Percentiles rank a stretch among this genome's conserved stretches.
Evolutionary conservation across 2,329 filamentous ascomycete genomes (phyloP).

Genomic region (Fusarium sp.): DNA sequence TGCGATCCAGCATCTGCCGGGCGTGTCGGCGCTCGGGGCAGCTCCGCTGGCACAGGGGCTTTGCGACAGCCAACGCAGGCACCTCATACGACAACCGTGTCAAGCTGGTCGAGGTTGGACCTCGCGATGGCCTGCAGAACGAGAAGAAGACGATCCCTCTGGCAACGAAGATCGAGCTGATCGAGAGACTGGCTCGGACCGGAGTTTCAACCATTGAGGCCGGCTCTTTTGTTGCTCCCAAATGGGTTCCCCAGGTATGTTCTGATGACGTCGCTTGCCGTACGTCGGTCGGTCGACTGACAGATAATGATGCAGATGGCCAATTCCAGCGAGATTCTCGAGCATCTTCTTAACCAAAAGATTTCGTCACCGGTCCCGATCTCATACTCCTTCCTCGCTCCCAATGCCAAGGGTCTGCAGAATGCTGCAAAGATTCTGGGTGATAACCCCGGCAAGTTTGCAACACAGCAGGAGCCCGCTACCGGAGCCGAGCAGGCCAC

Average conservation of each 20-base stretch:
- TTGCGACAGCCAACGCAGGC: conserved; percentile 55
- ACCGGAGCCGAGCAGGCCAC: conserved; percentile 52
- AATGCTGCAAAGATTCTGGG: conserved; percentile 69
- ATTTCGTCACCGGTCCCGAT: conserved; percentile 67
- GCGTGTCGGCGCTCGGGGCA: conserved; percentile 52
- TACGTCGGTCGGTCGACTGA: conserved; percentile 15
- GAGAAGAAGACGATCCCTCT: conserved; percentile 79
- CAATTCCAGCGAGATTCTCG: conserved; percentile 79
- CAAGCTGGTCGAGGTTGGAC: conserved; percentile 84
- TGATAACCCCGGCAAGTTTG: conserved; percentile 61
- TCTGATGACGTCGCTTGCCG: not conserved
- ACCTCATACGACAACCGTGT: conserved; percentile 58
- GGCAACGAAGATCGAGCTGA: conserved; percentile 80
- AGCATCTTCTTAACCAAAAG: conserved; percentile 72
- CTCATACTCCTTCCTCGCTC: conserved; percentile 84
- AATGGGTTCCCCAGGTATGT: conserved; percentile 83
- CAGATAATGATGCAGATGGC: conserved; percentile 70
- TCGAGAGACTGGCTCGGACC: conserved; percentile 74
- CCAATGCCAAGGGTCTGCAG: conserved; percentile 79
- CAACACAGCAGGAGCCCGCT: conserved; percentile 62
- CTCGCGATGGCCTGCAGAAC: conserved; percentile 88
- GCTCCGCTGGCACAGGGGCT: conserved; percentile 48
- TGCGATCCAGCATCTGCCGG: conserved; percentile 54
- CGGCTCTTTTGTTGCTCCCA: conserved; percentile 84
- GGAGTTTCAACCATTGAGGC: conserved; percentile 82